These are phyloP conservation scores for Hyphopichia burtonii DNA, from an alignment of 1,139 yeast species.

Conservation along the genomic window DNA sequence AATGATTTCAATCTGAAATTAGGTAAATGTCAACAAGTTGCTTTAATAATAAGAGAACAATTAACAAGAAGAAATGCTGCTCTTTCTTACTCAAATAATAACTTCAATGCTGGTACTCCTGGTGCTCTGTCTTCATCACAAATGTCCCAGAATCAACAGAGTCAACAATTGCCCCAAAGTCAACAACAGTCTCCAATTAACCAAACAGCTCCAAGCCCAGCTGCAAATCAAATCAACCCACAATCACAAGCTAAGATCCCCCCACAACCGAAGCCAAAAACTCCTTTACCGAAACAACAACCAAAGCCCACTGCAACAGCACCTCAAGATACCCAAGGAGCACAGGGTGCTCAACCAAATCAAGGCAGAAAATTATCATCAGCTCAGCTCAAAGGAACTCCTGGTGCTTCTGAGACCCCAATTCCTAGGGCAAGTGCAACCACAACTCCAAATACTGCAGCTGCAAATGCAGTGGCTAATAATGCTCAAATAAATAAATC, in stretches of 20 bases:
- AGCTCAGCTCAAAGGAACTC: constrained; percentile 4
- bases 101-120: constrained; percentile 5
- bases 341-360: not conserved
- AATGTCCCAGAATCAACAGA: constrained; percentile 1
- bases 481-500: constrained; percentile 1
- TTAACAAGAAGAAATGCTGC: constrained; percentile 12
- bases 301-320: constrained; percentile 2
- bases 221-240: not conserved
- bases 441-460: constrained; percentile 9
- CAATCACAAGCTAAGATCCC: constrained; percentile 1
- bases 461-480: constrained; percentile 7
- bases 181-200: constrained; percentile 4
- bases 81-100: not conserved
- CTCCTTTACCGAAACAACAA: not conserved
- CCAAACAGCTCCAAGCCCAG: constrained; percentile 3
- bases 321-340: constrained; percentile 4
- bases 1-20: constrained; percentile 35
- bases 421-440: constrained; percentile 7
- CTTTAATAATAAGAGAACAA: constrained; percentile 38
- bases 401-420: constrained; percentile 7
- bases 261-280: constrained; percentile 1
- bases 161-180: constrained; percentile 3
- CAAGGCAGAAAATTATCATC: not conserved
- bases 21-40: constrained; percentile 38
- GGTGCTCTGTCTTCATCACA: not conserved